Conservation (phyloP, 192 early-diverging fungal genomes). For the Coemansia sp. region DNA sequence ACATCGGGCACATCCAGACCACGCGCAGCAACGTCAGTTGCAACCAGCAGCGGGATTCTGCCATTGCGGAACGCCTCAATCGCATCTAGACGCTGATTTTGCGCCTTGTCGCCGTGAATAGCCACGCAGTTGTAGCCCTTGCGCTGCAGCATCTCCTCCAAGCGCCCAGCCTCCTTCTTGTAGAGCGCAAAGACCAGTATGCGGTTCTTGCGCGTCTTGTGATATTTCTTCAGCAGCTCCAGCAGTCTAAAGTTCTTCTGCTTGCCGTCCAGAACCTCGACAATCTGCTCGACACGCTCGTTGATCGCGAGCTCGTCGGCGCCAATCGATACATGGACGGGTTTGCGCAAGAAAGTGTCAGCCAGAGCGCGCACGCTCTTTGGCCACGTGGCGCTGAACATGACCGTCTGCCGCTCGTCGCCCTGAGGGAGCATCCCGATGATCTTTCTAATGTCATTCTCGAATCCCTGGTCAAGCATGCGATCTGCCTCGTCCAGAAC, state of each 20-base stretch:
- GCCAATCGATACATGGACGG: constrained; percentile 82
- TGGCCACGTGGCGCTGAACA: constrained; percentile 98
- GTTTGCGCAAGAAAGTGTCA: constrained; percentile 73
- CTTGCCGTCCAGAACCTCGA: constrained; percentile 81
- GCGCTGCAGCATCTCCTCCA: constrained; percentile 70
- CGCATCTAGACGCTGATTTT: constrained; percentile 76
- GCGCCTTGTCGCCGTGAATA: constrained; percentile 92
- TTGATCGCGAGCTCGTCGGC: constrained; percentile 88
- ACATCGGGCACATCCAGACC: constrained; percentile 89
- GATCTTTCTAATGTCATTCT: constrained; percentile 86
- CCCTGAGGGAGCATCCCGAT: constrained; percentile 69
- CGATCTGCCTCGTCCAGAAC: constrained; percentile 98
- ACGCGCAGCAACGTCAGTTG: constrained; percentile 92
- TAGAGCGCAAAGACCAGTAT: constrained; percentile 94
- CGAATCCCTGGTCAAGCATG: constrained; percentile 95
- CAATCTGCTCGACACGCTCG: constrained; percentile 79
- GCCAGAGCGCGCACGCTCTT: constrained; percentile 84
- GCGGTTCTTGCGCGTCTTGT: constrained; percentile 80
- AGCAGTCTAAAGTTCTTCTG: constrained; percentile 75
- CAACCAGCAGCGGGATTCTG: constrained; percentile 79
- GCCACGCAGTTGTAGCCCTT: constrained; percentile 80
- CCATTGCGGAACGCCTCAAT: constrained; percentile 82
- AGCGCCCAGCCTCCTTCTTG: constrained; percentile 89
- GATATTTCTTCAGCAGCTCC: constrained; percentile 78
- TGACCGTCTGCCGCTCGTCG: constrained; percentile 81